Conservation (phyloP, 331 rosid species). For the Pyrus hybrid region DNA sequence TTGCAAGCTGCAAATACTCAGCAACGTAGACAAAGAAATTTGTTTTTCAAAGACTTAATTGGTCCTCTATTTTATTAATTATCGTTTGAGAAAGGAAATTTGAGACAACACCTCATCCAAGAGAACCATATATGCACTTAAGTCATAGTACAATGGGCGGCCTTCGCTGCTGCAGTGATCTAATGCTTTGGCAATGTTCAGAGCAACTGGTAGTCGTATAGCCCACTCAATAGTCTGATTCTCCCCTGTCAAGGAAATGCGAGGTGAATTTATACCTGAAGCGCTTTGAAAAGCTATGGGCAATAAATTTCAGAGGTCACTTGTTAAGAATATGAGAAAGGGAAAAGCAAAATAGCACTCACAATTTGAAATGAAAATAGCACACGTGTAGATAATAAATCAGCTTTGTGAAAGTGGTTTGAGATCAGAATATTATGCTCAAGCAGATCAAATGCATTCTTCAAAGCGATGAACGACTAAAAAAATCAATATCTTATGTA, state of each 20-base stretch:
- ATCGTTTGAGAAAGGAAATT: background rate
- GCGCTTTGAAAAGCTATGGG: background rate
- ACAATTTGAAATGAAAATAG: background rate
- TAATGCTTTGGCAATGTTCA: conserved; percentile 60
- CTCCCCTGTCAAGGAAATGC: conserved; percentile 48
- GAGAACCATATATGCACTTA: conserved; percentile 72
- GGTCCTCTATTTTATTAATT: too few relatives aligned
- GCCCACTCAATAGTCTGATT: conserved; percentile 82
- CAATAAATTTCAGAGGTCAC: background rate
- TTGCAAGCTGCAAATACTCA: too few relatives aligned
- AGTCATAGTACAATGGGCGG: conserved; percentile 67
- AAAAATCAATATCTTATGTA: background rate
- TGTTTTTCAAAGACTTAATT: too few relatives aligned
- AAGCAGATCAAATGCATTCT: background rate
- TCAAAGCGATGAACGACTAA: background rate
- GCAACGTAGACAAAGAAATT: too few relatives aligned
- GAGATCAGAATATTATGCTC: background rate
- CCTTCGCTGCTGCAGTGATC: conserved; percentile 53
- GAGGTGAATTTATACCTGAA: background rate
- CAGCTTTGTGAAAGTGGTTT: background rate
- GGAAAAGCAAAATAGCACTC: background rate
- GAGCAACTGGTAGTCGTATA: conserved; percentile 74
- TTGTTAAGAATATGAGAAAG: background rate
- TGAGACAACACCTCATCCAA: conserved; percentile 59
- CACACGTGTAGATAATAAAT: background rate